A percentile compares a stretch with the other conserved stretches of the same genome.
Conservation (phyloP, 2,329 filamentous ascomycete genomes). For the Aspergillus sp. region DNA sequence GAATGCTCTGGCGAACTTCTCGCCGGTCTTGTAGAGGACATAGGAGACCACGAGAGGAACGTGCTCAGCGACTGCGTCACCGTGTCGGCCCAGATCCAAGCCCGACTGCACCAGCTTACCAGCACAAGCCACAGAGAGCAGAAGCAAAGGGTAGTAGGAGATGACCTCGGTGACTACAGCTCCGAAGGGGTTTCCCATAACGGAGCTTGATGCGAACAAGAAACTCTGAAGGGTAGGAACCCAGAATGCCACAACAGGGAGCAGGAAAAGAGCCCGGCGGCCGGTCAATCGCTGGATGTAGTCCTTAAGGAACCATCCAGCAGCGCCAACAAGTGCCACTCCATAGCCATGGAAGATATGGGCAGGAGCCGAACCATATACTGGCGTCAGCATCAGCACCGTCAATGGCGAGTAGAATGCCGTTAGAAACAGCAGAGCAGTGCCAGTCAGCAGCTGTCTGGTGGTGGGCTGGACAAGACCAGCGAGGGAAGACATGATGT, state of each 20-base stretch:
- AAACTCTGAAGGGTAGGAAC: constrained; percentile 73
- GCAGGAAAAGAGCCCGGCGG: constrained; percentile 52
- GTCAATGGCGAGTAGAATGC: constrained; percentile 47
- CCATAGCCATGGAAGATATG: constrained; percentile 70
- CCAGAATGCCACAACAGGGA: constrained; percentile 75
- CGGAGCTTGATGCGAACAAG: constrained; percentile 66
- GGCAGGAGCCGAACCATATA: constrained; percentile 83
- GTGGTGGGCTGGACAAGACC: constrained; percentile 30
- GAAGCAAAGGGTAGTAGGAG: constrained; percentile 69
- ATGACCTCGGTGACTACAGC: constrained; percentile 73
- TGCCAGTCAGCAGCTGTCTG: constrained; percentile 29
- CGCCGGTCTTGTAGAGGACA: constrained; percentile 58
- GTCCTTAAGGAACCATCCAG: constrained; percentile 71
- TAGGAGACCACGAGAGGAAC: constrained; percentile 68
- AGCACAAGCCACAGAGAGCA: constrained; percentile 65
- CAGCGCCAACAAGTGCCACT: constrained; percentile 66
- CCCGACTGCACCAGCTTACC: constrained; percentile 64
- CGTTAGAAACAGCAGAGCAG: constrained; percentile 40
- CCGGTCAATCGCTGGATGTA: constrained; percentile 51
- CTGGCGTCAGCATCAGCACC: constrained; percentile 75
- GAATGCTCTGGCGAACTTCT: constrained; percentile 44
- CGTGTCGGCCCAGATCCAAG: constrained; percentile 58
- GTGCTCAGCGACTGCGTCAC: constrained; percentile 63
- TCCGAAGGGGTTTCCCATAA: constrained; percentile 69
- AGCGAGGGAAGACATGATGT: constrained; percentile 31